Conservation (phyloP, 306 rosid genomes). For the Casuarina cunninghamiana region DNA sequence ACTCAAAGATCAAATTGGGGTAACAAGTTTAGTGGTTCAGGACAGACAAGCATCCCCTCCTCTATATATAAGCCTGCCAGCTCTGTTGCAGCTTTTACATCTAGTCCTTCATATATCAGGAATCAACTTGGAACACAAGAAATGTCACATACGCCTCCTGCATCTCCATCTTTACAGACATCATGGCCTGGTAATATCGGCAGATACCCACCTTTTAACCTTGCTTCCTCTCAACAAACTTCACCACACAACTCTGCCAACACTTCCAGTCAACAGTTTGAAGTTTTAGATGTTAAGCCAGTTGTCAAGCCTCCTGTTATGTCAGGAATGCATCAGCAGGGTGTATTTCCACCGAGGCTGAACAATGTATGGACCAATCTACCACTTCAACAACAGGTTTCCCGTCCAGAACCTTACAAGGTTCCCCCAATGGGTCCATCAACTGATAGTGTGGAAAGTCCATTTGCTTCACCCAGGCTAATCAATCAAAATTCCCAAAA, state of each 20-base stretch:
- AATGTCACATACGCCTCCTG: conserved; percentile 27
- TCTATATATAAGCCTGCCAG: conserved; percentile 29
- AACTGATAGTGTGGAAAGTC: conserved; percentile 31
- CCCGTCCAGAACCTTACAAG: conserved; percentile 31
- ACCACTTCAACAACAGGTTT: conserved; percentile 29
- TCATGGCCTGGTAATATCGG: conserved; percentile 26
- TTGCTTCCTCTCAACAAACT: conserved; percentile 35
- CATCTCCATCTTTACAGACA: conserved; percentile 33
- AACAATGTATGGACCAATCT: conserved; percentile 37
- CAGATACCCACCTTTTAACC: conserved; percentile 35
- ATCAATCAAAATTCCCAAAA: conserved; percentile 31
- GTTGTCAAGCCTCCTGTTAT: conserved; percentile 28
- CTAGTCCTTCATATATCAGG: conserved; percentile 37
- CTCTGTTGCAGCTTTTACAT: conserved; percentile 32
- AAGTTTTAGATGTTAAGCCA: conserved; percentile 41
- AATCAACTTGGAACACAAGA: conserved; percentile 42
- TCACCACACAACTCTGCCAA: conserved; percentile 23
- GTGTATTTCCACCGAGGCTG: conserved; percentile 28
- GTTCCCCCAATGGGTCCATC: conserved; percentile 15
- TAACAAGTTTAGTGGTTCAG: conserved; percentile 27
- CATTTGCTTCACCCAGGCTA: conserved; percentile 24
- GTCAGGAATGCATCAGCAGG: conserved; percentile 36
- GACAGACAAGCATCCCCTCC: conserved; percentile 30
- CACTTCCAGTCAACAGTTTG: conserved; percentile 35
- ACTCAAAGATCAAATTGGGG: conserved; percentile 43